A percentile compares a stretch with the other conserved stretches of the same genome.
Conservation (phyloP, 2,329 filamentous ascomycete species). For the Penicillium sp. region DNA sequence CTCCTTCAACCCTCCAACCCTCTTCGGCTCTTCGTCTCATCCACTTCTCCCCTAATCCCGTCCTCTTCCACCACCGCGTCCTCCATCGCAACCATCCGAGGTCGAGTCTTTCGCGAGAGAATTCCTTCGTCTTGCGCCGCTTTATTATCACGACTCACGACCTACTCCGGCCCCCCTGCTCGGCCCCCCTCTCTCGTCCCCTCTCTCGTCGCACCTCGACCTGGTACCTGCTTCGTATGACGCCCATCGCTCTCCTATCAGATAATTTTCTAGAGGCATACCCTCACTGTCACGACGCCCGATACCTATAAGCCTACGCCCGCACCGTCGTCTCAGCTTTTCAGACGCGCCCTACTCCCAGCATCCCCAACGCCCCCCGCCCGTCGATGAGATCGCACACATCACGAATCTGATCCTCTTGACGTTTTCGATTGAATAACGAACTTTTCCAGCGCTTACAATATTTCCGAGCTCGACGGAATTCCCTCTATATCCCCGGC, state of each 20-base stretch:
- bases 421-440: background rate
- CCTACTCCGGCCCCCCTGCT: background rate
- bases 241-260: conserved; percentile 5
- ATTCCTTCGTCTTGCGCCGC: background rate
- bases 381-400: conserved; percentile 17
- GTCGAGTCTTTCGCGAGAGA: background rate
- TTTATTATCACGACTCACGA: conserved; percentile 16
- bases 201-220: conserved; percentile 17
- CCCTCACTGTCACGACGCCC: background rate
- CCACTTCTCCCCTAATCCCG: conserved; percentile 8
- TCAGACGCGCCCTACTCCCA: conserved; percentile 8
- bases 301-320: conserved; percentile 6
- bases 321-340: conserved; percentile 13
- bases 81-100: conserved; percentile 8
- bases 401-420: background rate
- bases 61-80: conserved; percentile 10
- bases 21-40: conserved; percentile 12
- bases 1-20: conserved; percentile 7
- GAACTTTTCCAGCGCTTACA: background rate
- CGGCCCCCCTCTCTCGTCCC: conserved; percentile 4
- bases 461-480: background rate
- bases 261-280: conserved; percentile 1
- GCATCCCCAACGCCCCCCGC: conserved; percentile 13
- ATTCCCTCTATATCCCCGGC: conserved; percentile 11
- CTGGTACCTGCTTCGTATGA: conserved; percentile 13